phyloP scores from a whole-genome alignment of 1,284 basidiomycete species.

The Ceratobasidium sp. region DNA sequence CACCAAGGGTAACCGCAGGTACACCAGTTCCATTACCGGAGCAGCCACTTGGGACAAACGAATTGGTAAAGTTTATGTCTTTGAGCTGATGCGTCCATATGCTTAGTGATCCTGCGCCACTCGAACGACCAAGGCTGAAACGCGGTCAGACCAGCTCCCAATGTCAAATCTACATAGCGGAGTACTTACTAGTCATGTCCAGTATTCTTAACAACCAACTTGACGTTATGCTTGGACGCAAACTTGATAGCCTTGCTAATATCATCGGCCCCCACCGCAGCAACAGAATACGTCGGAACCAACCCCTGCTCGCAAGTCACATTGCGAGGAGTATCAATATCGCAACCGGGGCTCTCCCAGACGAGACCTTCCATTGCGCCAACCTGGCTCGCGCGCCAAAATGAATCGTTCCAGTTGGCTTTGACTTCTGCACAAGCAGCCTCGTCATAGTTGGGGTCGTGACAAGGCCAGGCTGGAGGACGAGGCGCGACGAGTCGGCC shows the following conservation, averaged over 20 bases:
- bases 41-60: not conserved
- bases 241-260: conserved; percentile 29
- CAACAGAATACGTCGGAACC: conserved; percentile 36
- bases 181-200: conserved; percentile 29
- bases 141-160: not conserved
- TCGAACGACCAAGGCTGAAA: conserved; percentile 41
- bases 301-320: conserved; percentile 26
- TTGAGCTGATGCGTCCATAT: conserved; percentile 31
- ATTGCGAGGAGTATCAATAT: not conserved
- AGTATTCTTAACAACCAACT: conserved; percentile 40
- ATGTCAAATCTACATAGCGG: not conserved
- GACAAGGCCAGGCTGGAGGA: conserved; percentile 3
- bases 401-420: conserved; percentile 33
- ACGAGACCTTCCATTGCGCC: conserved; percentile 25
- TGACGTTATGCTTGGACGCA: conserved; percentile 16
- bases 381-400: conserved; percentile 39
- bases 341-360: conserved; percentile 23
- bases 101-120: conserved; percentile 25
- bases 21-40: not conserved
- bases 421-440: conserved; percentile 19
- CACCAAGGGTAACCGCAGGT: conserved; percentile 32
- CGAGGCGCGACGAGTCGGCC: conserved; percentile 29
- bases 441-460: conserved; percentile 27
- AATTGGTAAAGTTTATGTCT: conserved; percentile 46
- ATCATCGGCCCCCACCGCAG: not conserved